Evolutionary conservation across 129 eudicot genomes (phyloP).

Genomic region (Tagetes erecta): DNA sequence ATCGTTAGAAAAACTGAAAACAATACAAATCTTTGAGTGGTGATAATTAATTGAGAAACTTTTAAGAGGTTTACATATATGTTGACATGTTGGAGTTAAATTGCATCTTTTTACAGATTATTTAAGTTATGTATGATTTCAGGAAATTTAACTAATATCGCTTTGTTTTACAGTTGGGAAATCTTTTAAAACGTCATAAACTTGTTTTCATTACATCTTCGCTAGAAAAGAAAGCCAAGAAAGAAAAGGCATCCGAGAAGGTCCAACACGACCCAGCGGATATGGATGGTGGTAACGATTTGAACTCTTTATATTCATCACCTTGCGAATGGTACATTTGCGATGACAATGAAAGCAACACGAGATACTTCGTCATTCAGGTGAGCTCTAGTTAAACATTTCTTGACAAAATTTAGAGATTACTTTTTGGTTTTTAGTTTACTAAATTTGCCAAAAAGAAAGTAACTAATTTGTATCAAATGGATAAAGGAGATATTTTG

Average conservation of each 20-base stretch:
- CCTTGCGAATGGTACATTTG: slow-evolving; percentile 94
- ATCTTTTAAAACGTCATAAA: slow-evolving; percentile 56
- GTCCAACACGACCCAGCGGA: slow-evolving; percentile 36
- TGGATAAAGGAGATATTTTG: too few species aligned
- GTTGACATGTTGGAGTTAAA: background rate
- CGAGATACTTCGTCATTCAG: slow-evolving; percentile 78
- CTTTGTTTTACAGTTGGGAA: slow-evolving; percentile 50
- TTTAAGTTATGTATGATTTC: background rate
- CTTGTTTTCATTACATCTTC: slow-evolving; percentile 72
- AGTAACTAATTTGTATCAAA: too few species aligned
- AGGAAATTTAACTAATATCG: background rate
- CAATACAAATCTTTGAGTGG: too few species aligned
- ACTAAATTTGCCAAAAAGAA: background rate
- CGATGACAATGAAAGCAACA: slow-evolving; percentile 63
- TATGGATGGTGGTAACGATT: slow-evolving; percentile 65
- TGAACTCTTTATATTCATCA: slow-evolving; percentile 53
- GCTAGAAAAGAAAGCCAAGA: slow-evolving; percentile 50
- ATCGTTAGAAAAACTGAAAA: background rate
- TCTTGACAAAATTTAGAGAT: background rate
- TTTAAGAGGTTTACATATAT: background rate
- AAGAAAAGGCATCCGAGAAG: slow-evolving; percentile 9
- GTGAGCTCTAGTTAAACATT: slow-evolving; percentile 17
- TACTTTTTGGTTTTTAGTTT: too few species aligned
- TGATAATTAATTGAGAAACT: too few species aligned
- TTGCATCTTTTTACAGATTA: background rate